Evolutionary conservation across 768 basidiomycete genomes (phyloP), one percentile per base, ranked within the genome.

Genomic region (Suillus sp.): DNA sequence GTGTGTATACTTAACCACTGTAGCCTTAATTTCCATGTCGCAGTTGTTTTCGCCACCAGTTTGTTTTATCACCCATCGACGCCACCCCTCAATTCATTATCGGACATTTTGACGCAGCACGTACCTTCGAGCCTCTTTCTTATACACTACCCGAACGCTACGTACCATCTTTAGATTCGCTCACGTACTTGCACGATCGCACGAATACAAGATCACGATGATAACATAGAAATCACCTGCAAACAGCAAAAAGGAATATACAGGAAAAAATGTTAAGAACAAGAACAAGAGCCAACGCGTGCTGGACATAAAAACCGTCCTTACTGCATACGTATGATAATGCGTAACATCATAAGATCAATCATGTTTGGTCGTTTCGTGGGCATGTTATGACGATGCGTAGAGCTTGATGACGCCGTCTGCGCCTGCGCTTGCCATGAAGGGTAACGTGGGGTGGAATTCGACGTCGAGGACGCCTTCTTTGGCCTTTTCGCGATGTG

Each of bases 391-490:
- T 78, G 91, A 93, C 70, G 91, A 91, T 65, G 92, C 91, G 74
- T 92, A 97, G 32, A 98, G 80, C 76, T 94, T 94, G 64, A 98
- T 88, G 51, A 94, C 90, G 32, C 96, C 95, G 77, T 98, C 96
- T 14, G 94, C 93, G n/a, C 96, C 96, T 22, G 93, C 92, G 74
- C 93, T 96, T 18, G 91, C 93, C 84, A 97, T 87, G 71, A 95
- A 87, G 34, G 92, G 91, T 62, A 95, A 75, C 64, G 89, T 84
- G 14, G 90, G 87, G 72, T 94, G 92, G 78, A 92, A 92, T 66
- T 91, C 88, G 14, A 96, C 89, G 68, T 88, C 92, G 66, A 97
- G 80, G 25, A 96, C 93, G 45, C 97, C 97, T 75, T 98, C 95
- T 59, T 87, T 84, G 47, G 88, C 90, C 77, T 96, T 96, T 79